Evolutionary conservation across 2,329 filamentous ascomycete species (phyloP).

Genomic region (Malbranchea cinnamomea): DNA sequence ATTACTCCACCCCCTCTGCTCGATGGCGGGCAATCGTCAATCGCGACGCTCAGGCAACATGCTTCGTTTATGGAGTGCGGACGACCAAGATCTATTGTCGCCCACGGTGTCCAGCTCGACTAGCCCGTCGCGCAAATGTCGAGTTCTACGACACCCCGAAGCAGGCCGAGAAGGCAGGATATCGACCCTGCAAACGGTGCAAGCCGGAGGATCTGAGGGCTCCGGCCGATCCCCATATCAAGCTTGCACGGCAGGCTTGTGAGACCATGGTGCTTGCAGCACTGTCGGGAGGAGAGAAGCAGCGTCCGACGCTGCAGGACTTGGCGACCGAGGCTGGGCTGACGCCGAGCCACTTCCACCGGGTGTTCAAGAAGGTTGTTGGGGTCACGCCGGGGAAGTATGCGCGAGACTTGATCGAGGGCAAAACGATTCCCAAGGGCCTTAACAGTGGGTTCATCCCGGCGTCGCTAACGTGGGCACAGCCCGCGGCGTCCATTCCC

Average conservation of each 20-base stretch:
- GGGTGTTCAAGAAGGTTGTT: constrained; percentile 38
- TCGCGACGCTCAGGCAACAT: constrained; percentile 29
- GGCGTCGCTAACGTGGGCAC: neutral
- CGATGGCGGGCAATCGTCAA: constrained; percentile 32
- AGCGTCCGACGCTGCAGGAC: constrained; percentile 27
- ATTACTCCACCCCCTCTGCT: constrained; percentile 21
- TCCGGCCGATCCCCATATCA: constrained; percentile 18
- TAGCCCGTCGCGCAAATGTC: constrained; percentile 43
- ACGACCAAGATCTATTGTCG: constrained; percentile 43
- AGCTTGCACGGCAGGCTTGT: constrained; percentile 19
- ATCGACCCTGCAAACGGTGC: constrained; percentile 42
- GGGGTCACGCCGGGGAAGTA: constrained; percentile 36
- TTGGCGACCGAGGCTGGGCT: constrained; percentile 34
- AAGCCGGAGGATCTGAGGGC: constrained; percentile 26
- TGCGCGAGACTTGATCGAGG: constrained; percentile 11
- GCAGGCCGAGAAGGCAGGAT: constrained; percentile 36
- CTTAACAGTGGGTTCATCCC: neutral
- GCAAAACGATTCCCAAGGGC: constrained; percentile 10
- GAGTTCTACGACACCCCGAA: constrained; percentile 35
- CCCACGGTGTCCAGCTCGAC: constrained; percentile 40
- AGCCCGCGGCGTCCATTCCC: too few species aligned
- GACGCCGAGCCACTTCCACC: constrained; percentile 39
- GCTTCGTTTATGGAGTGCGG: constrained; percentile 42
- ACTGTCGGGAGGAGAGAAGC: constrained; percentile 11
- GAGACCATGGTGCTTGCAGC: constrained; percentile 17